Percentiles rank a stretch among this genome's conserved stretches.
These are phyloP conservation scores for Leptographium radiaticola DNA, from an alignment of 2,329 filamentous ascomycete genomes.

Conservation along the genomic window DNA sequence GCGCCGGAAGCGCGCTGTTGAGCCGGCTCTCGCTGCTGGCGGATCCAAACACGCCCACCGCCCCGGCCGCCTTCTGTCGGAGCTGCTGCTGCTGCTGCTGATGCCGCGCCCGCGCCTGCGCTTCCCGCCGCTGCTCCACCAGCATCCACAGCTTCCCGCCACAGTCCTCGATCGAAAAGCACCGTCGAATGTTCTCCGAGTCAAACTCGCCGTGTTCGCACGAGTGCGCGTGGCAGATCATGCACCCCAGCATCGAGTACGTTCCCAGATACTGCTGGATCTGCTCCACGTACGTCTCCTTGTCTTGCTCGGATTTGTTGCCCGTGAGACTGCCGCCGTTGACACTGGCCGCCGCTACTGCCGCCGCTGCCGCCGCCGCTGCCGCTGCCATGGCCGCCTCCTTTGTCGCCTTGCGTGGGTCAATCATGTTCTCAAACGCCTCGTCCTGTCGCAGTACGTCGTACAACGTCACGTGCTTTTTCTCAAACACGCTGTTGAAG, in stretches of 20 bases:
- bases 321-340: neutral
- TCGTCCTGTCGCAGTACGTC: constrained; percentile 42
- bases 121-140: constrained; percentile 10
- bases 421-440: constrained; percentile 38
- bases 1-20: constrained; percentile 2
- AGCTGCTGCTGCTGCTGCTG: neutral
- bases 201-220: constrained; percentile 50
- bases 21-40: neutral
- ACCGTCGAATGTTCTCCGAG: constrained; percentile 35
- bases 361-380: neutral
- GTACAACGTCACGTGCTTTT: constrained; percentile 31
- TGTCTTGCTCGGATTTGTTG: constrained; percentile 16
- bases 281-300: constrained; percentile 22
- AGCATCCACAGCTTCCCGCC: constrained; percentile 10
- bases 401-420: constrained; percentile 39
- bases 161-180: constrained; percentile 34
- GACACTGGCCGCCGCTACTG: neutral
- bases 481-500: constrained; percentile 42
- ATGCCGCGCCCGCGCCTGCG: constrained; percentile 14
- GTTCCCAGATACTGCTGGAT: constrained; percentile 38
- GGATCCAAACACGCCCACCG: neutral
- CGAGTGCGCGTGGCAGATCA: constrained; percentile 47
- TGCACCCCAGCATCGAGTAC: constrained; percentile 41
- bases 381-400: constrained; percentile 22
- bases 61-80: neutral